phyloP scores from a whole-genome alignment of 306 rosid genomes.

The Acacia crassicarpa region DNA sequence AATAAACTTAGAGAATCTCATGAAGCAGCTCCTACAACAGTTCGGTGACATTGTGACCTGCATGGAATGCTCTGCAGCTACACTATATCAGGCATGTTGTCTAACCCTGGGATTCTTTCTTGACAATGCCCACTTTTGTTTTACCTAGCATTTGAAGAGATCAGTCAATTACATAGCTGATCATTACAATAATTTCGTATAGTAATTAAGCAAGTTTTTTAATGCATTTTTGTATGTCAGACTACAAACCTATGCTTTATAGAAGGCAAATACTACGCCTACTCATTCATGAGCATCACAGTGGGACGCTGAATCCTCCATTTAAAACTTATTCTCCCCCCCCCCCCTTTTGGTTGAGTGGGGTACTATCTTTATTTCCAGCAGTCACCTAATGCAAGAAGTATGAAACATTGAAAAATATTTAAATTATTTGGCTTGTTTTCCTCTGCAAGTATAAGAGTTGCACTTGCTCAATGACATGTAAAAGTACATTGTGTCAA shows the following conservation, averaged over 20 bases:
- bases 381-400: slow-evolving; percentile 16
- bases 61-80: slow-evolving; percentile 52
- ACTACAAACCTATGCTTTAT: slow-evolving; percentile 14
- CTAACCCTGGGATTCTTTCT: background rate
- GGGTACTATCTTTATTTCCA: background rate
- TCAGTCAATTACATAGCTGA: slow-evolving; percentile 6
- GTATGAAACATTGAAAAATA: slow-evolving; percentile 13
- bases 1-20: slow-evolving; percentile 43
- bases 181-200: slow-evolving; percentile 3
- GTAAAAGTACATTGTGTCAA: slow-evolving; percentile 20
- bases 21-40: slow-evolving; percentile 45
- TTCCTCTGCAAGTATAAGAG: slow-evolving; percentile 8
- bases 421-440: slow-evolving; percentile 23
- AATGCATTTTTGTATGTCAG: slow-evolving; percentile 12
- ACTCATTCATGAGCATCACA: background rate
- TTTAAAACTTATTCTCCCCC: background rate
- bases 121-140: slow-evolving; percentile 21
- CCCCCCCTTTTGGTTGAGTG: background rate
- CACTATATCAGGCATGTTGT: slow-evolving; percentile 48
- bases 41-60: slow-evolving; percentile 36
- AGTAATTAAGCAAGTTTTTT: slow-evolving; percentile 5
- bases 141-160: background rate
- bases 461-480: background rate
- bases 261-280: slow-evolving; percentile 6
- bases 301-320: background rate